These are phyloP conservation scores for Fusarium caatingaense DNA, from an alignment of 2,329 filamentous ascomycete genomes.

Conservation along the genomic window DNA sequence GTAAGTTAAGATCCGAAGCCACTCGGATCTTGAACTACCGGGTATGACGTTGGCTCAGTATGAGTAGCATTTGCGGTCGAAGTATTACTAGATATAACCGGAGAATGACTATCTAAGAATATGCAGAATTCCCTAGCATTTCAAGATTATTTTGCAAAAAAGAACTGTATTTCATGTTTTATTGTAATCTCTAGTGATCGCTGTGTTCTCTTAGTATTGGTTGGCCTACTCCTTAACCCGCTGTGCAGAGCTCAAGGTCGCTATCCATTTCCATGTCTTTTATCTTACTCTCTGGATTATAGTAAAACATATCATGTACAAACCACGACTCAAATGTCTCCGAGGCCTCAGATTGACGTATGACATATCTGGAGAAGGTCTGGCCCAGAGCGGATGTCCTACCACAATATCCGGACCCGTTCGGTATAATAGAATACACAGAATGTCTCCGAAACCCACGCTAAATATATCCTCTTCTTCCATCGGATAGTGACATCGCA, in stretches of 20 bases:
- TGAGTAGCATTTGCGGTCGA: background rate
- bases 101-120: too few species aligned
- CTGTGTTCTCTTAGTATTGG: too few species aligned
- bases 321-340: background rate
- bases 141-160: background rate
- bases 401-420: slow-evolving; percentile 18
- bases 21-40: slow-evolving; percentile 38
- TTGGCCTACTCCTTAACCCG: rapidly evolving
- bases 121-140: background rate
- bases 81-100: rapidly evolving
- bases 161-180: background rate
- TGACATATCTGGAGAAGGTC: background rate
- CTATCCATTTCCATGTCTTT: rapidly evolving
- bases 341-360: background rate
- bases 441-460: background rate
- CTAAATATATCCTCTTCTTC: background rate
- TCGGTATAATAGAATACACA: background rate
- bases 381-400: background rate
- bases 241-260: rapidly evolving
- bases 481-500: too few species aligned
- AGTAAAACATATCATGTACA: background rate
- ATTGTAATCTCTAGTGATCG: background rate
- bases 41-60: background rate
- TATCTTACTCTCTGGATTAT: background rate
- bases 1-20: slow-evolving; percentile 39